Percentiles rank a stretch among this genome's conserved stretches.
Conservation (phyloP, 192 early-diverging fungal species). For the Coemansia sp. region DNA sequence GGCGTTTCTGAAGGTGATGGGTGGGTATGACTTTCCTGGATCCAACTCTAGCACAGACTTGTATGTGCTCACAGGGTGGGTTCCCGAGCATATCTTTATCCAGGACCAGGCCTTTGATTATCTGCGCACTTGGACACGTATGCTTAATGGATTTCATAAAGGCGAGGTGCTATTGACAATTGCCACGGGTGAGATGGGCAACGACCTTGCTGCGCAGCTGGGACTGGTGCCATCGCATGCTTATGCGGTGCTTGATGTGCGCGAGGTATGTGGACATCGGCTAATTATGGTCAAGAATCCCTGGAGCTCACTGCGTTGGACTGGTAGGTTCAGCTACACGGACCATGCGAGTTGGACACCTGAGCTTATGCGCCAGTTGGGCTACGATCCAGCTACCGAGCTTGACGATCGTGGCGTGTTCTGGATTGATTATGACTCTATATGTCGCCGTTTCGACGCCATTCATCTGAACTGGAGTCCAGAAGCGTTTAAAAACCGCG, state of each 20-base stretch:
- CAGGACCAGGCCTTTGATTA: slow-evolving; percentile 63
- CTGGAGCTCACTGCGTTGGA: slow-evolving; percentile 89
- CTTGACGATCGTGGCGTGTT: slow-evolving; percentile 78
- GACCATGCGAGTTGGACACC: slow-evolving; percentile 69
- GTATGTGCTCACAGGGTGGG: slow-evolving; percentile 88
- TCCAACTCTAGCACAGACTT: slow-evolving; percentile 93
- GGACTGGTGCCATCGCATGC: slow-evolving; percentile 89
- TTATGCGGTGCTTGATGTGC: slow-evolving; percentile 76
- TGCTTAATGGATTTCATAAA: slow-evolving; percentile 63
- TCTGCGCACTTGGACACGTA: slow-evolving; percentile 70
- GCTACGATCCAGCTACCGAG: slow-evolving; percentile 72
- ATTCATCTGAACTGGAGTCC: slow-evolving; percentile 93
- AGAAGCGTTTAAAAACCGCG: slow-evolving; percentile 63
- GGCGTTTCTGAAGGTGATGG: slow-evolving; percentile 94
- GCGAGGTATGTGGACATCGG: slow-evolving; percentile 60
- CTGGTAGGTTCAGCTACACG: slow-evolving; percentile 68
- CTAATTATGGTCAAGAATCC: slow-evolving; percentile 89
- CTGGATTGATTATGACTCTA: slow-evolving; percentile 86
- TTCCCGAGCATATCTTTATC: slow-evolving; percentile 89
- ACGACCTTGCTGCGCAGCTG: slow-evolving; percentile 60
- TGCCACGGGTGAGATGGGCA: slow-evolving; percentile 76
- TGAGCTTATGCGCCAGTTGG: slow-evolving; percentile 61
- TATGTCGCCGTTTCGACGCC: slow-evolving; percentile 75
- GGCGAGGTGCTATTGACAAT: slow-evolving; percentile 81
- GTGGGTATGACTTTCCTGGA: slow-evolving; percentile 92